These are phyloP conservation scores for Colletotrichum zoysiae DNA, from an alignment of 2,329 filamentous ascomycete genomes.

Conservation along the genomic window DNA sequence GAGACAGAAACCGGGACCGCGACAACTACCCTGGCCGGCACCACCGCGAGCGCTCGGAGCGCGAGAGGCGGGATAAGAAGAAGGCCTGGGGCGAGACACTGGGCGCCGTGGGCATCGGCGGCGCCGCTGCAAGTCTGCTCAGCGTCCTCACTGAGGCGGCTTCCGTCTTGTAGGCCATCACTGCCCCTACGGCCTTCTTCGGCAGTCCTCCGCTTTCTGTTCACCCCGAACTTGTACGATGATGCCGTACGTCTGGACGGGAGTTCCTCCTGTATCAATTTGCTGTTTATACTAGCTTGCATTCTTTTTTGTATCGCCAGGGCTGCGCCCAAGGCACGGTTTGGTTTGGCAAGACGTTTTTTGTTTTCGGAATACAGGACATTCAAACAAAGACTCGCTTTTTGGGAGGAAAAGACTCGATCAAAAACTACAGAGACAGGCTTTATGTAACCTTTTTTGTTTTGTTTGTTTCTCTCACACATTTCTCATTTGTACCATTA, in stretches of 20 bases:
- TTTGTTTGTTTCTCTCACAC: not conserved
- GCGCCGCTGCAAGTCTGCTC: slow-evolving; percentile 70
- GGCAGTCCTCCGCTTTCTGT: not conserved
- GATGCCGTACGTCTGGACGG: not conserved
- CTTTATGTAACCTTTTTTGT: not conserved
- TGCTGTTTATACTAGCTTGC: not conserved
- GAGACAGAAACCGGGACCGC: slow-evolving; percentile 53
- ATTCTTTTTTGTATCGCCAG: not conserved
- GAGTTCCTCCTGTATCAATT: slow-evolving; percentile 2
- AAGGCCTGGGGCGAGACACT: slow-evolving; percentile 67
- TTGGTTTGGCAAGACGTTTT: slow-evolving; percentile 11
- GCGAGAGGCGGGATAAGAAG: slow-evolving; percentile 54
- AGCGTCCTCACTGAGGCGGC: slow-evolving; percentile 71
- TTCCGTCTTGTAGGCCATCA: slow-evolving; percentile 45
- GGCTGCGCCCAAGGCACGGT: slow-evolving; percentile 27
- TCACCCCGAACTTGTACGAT: slow-evolving; percentile 1
- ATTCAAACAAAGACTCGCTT: not conserved
- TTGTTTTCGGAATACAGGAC: slow-evolving; percentile 25
- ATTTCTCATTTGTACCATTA: slow-evolving; percentile 2
- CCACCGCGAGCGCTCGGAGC: slow-evolving; percentile 45
- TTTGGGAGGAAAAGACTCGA: not conserved
- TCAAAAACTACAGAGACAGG: not conserved
- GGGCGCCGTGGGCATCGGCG: slow-evolving; percentile 70
- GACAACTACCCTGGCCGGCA: slow-evolving; percentile 54
- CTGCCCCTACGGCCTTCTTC: not conserved